A percentile compares a stretch with the other conserved stretches of the same genome.
phyloP scores from a whole-genome alignment of 2,329 filamentous ascomycete species.

The Colletotrichum chrysophilum region DNA sequence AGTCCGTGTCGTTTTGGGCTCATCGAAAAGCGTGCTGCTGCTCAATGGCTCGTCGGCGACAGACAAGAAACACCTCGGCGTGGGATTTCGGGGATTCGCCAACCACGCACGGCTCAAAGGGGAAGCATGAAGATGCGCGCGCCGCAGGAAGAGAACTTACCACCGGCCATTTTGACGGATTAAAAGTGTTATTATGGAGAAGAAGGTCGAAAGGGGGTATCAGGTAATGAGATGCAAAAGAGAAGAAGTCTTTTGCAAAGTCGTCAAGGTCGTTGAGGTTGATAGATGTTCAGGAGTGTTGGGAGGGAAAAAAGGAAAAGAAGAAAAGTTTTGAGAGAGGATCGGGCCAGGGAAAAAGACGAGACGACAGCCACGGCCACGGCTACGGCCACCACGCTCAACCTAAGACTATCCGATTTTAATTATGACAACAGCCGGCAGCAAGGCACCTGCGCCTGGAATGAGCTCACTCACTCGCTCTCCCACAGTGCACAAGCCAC shows the following conservation, averaged over 20 bases:
- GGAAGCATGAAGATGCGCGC: not conserved
- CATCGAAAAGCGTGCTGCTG: not conserved
- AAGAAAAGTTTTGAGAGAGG: constrained; percentile 26
- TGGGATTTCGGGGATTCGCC: not conserved
- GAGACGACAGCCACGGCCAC: constrained; percentile 22
- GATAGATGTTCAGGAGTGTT: not conserved
- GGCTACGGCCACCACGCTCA: constrained; percentile 9
- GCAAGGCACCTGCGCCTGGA: constrained; percentile 15
- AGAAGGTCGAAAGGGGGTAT: constrained; percentile 25
- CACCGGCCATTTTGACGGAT: constrained; percentile 47
- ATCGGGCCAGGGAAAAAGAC: constrained; percentile 28
- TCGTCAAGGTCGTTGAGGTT: constrained; percentile 17
- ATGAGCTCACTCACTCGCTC: constrained; percentile 32
- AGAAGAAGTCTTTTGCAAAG: constrained; percentile 21
- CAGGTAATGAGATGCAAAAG: constrained; percentile 26
- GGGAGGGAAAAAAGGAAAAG: not conserved
- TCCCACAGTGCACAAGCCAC: constrained; percentile 32
- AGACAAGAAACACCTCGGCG: not conserved
- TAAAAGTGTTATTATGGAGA: constrained; percentile 16
- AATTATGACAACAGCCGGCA: constrained; percentile 44
- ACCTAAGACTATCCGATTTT: constrained; percentile 35
- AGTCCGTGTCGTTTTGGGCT: not conserved
- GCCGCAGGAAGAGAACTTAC: constrained; percentile 38
- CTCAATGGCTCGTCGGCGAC: constrained; percentile 13
- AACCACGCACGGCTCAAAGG: constrained; percentile 3